Base-by-base conservation (phyloP, 2,329 filamentous ascomycete species). In the Pseudocercospora fuligena region DNA sequence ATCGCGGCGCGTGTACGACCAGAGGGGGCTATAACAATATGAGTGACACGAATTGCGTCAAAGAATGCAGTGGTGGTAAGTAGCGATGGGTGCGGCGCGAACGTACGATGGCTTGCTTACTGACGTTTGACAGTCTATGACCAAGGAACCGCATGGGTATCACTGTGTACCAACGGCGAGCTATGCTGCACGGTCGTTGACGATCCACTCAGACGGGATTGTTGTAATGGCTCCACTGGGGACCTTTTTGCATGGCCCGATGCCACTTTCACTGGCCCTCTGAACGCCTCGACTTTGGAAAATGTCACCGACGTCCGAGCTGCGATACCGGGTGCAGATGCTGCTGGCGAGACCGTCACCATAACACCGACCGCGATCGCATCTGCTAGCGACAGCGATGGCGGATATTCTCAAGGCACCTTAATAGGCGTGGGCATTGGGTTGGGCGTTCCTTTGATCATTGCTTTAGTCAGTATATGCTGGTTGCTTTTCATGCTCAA, bases 1-100 rank as follows among this genome's bases (percentile, higher is more conserved):
- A 61, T 29, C 60, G 60, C 23, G 60, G 60, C 8, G 60, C 60
- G 8, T 61, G 60, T 21, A 61, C 60, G 29, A 31, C 29, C 2
- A 46, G 53, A 27, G 21, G n/a, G 14, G 19, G 23, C 23, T 60
- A 40, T 33, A 27, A 16, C 14, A n/a, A 46, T 46, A 5, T 6
- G 21, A 60, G n/a, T 25, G 49, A 54, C 27, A 14, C 33, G 16
- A 23, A 60, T 6, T 60, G 58, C 19, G 36, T 49, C 16, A 19
- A 49, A 29, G 2, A 47, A 11, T 60, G 58, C 23, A 4, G 6
- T 11, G 33, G 43, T 49, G 40, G 58, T 60, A 16, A 23, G 58
- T 46, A 16, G 7, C 14, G 31, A 29, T 6, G 2, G 11, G 16
- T 3, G 12, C 16, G 12, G 21, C 12, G 49, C 14, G 25, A 14